Conservation (phyloP, 208 protist genomes). For the Angomonas desouzai region DNA sequence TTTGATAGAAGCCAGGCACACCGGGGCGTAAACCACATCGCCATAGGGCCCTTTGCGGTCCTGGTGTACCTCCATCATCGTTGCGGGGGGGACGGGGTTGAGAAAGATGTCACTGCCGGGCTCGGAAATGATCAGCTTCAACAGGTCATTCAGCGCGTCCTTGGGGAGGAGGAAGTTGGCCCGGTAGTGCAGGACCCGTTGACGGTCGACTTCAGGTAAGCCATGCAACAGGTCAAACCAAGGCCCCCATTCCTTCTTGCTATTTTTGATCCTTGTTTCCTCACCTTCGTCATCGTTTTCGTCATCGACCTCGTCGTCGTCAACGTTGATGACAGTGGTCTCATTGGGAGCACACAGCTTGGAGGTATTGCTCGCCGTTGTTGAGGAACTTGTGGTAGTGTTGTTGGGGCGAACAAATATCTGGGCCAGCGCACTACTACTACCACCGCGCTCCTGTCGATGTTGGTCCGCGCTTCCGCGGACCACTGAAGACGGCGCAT, state of each 20-base stretch:
- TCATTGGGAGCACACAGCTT: background rate
- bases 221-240: constrained; percentile 6
- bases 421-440: background rate
- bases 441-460: background rate
- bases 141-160: constrained; percentile 52
- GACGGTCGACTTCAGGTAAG: constrained; percentile 35
- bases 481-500: background rate
- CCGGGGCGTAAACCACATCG: constrained; percentile 43
- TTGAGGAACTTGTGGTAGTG: background rate
- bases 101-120: constrained; percentile 66
- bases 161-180: constrained; percentile 46
- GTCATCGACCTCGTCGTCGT: constrained; percentile 1
- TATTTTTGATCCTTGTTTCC: background rate
- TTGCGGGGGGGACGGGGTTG: constrained; percentile 43
- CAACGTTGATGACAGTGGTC: background rate
- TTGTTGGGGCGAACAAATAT: background rate
- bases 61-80: constrained; percentile 84
- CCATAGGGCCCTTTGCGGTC: constrained; percentile 56
- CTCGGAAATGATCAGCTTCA: constrained; percentile 62
- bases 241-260: constrained; percentile 3
- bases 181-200: constrained; percentile 40
- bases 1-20: constrained; percentile 57
- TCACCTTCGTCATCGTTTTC: constrained; percentile 4
- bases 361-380: background rate
- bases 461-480: background rate